Evolutionary conservation across 345 rosid species (phyloP).

Genomic region (Salix koriyanagi): DNA sequence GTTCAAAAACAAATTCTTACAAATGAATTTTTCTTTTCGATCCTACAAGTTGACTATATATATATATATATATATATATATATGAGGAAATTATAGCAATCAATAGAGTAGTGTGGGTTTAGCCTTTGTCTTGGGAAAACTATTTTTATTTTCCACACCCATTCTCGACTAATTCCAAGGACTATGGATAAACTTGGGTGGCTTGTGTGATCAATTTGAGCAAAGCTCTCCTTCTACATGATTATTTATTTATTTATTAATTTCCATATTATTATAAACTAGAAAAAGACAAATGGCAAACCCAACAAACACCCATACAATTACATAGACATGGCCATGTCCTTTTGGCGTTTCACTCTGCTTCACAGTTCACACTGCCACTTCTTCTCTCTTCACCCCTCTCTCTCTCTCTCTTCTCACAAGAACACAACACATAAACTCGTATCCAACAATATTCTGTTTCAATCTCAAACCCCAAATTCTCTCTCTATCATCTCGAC

Average conservation of each 20-base stretch:
- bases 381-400: background rate
- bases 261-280: background rate
- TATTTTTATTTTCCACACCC: too few relatives aligned
- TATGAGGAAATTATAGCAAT: too few relatives aligned
- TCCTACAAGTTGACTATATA: too few relatives aligned
- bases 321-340: slow-evolving; percentile 11
- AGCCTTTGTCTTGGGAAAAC: too few relatives aligned
- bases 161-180: too few relatives aligned
- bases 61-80: too few relatives aligned
- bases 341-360: slow-evolving; percentile 22
- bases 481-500: background rate
- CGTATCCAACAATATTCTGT: background rate
- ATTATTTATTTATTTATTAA: background rate
- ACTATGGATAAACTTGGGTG: background rate
- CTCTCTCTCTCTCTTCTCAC: background rate
- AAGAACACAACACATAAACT: background rate
- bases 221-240: background rate
- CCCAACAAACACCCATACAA: background rate
- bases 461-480: background rate
- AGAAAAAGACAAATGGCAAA: background rate
- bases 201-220: background rate
- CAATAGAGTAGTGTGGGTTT: too few relatives aligned
- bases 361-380: background rate
- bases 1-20: too few relatives aligned
- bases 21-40: too few relatives aligned